Base-by-base conservation (phyloP, 176 grass and related monocot species). In the Ananas comosus region DNA sequence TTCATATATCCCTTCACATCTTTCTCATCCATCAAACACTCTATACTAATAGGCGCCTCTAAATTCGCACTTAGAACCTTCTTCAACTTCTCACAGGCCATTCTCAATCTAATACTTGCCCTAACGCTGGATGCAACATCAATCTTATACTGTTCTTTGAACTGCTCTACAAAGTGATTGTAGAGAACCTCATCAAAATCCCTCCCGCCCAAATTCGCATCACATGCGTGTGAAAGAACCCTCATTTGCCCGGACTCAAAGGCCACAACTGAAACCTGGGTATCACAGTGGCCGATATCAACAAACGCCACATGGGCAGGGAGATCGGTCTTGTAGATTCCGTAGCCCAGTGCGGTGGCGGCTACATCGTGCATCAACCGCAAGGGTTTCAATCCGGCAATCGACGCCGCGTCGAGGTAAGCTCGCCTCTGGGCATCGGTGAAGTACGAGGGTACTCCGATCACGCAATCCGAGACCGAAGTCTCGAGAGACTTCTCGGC, bases 11-110 rank as follows among this genome's bases (percentile, higher is more conserved):
- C 94, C 67, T 80, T 93, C 48, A 93, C 90, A 69, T 99, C 94
- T 72, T 91, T 99, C 84, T 99, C 94, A 86, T 99, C 94, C 87
- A 99, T 91, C 51, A 99, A 70, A 51, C 94, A 99, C 58, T 99
- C 94, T 2, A 99, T 93, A 78, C 80, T 93, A 9, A 99, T 24
- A 7, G 88, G 82, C 0, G 90, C 87, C 50, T 93, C 90, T 0
- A 85, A 72, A 25, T 99, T 93, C 0, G 90, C 94, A 24, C 94
- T 99, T 0, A 99, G 72, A 33, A 99, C 82, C 78, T 88, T 99
- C 80, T 99, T 99, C 0, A 91, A 79, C 58, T 99, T 99, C 87
- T 99, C 94, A 21, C 94, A 99, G 0, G 90, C 85, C 5, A 82
- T 61, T 72, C 83, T 80, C 53, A 99, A 21, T 80, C 94, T 80